Evolutionary conservation across 352 stramenopile species (phyloP).

Genomic region (Globisporangium orthogonon): DNA sequence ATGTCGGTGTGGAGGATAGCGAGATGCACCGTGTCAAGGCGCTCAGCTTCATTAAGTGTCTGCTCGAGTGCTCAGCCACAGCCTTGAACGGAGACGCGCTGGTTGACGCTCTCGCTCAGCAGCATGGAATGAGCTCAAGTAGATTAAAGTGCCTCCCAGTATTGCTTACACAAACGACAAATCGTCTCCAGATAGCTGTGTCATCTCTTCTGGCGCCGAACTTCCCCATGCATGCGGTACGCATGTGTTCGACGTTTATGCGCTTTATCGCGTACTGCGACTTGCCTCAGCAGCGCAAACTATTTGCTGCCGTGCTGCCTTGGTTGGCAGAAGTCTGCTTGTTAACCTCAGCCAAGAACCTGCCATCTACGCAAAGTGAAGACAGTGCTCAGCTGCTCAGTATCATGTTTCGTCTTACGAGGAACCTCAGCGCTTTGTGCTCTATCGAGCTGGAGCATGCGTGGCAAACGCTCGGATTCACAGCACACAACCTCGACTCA

Average conservation of each 20-base stretch:
- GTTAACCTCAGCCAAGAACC: neutral
- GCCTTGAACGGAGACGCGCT: conserved; percentile 10
- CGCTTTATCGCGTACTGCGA: conserved; percentile 31
- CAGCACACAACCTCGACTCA: conserved; percentile 10
- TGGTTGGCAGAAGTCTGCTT: conserved; percentile 47
- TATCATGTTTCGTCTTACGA: conserved; percentile 51
- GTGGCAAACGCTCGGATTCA: conserved; percentile 56
- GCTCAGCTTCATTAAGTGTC: conserved; percentile 17
- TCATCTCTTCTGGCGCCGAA: conserved; percentile 26
- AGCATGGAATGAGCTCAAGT: conserved; percentile 1
- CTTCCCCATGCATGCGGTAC: conserved; percentile 23
- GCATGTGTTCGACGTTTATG: conserved; percentile 35
- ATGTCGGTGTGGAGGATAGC: conserved; percentile 39
- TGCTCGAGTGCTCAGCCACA: conserved; percentile 3
- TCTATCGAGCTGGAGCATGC: conserved; percentile 51
- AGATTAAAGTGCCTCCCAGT: conserved; percentile 5
- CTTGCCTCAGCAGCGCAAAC: conserved; percentile 35
- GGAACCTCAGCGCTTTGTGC: conserved; percentile 27
- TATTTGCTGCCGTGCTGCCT: conserved; percentile 39
- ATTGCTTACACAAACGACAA: conserved; percentile 18
- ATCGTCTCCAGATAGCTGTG: conserved; percentile 24
- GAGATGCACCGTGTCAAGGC: conserved; percentile 24
- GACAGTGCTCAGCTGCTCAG: conserved; percentile 20
- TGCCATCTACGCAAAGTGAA: neutral
- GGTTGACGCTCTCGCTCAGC: conserved; percentile 18